Conservation (phyloP, 2,329 filamentous ascomycete genomes). For the Neonectria magnoliae region DNA sequence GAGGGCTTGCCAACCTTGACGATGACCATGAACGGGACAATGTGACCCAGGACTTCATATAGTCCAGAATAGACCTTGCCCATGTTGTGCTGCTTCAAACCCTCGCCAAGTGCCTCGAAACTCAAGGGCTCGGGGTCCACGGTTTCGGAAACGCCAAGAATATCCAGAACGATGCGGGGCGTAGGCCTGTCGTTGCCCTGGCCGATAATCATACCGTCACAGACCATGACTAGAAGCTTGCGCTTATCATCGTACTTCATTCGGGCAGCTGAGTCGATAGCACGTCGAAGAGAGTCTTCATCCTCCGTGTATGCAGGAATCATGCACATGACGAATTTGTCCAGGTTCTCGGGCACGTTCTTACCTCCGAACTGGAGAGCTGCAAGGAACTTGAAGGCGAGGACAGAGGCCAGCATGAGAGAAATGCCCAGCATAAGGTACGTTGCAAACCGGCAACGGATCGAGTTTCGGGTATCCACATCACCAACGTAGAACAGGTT, state of each 20-base stretch:
- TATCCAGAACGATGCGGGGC: constrained; percentile 94
- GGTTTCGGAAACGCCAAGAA: constrained; percentile 91
- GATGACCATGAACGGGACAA: constrained; percentile 95
- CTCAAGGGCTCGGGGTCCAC: constrained; percentile 95
- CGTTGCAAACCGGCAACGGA: constrained; percentile 84
- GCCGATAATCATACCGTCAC: constrained; percentile 99
- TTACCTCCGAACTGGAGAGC: constrained; percentile 93
- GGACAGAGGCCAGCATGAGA: constrained; percentile 80
- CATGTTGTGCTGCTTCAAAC: constrained; percentile 99
- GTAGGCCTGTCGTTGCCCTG: constrained; percentile 97
- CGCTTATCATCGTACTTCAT: constrained; percentile 99
- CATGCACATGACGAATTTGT: constrained; percentile 98
- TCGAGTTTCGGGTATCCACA: constrained; percentile 88
- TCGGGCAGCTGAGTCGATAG: constrained; percentile 92
- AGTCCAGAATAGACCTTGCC: constrained; percentile 97
- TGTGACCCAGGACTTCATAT: constrained; percentile 97
- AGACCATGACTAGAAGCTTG: constrained; percentile 91
- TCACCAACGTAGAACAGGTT: constrained; percentile 96
- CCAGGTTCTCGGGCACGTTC: constrained; percentile 92
- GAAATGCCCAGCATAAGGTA: constrained; percentile 92
- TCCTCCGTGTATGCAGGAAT: constrained; percentile 98
- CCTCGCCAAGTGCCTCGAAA: constrained; percentile 96
- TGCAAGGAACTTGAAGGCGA: constrained; percentile 96
- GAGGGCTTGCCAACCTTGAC: constrained; percentile 99
- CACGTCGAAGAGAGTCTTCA: constrained; percentile 94